phyloP scores from a whole-genome alignment of 148 eudicot genomes.

The Amaranthus hypochondriacus region DNA sequence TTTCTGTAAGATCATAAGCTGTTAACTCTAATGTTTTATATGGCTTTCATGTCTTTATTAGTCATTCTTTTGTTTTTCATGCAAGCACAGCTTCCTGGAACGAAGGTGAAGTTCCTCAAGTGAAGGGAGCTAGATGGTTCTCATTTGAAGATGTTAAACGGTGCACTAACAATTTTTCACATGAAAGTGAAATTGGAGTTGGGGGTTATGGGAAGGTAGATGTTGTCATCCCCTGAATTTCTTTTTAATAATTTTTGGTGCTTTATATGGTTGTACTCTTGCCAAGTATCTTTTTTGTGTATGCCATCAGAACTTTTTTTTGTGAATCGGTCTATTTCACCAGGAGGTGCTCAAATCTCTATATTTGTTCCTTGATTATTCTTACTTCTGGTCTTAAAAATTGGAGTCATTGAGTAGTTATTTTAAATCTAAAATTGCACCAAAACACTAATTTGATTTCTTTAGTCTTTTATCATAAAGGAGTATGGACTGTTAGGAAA shows the following conservation, averaged over 20 bases:
- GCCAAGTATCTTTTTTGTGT: not conserved
- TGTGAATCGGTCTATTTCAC: not conserved
- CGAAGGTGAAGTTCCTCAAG: conserved; percentile 39
- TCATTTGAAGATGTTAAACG: conserved; percentile 56
- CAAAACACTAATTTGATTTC: not conserved
- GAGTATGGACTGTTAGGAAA: not conserved
- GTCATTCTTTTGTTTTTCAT: not conserved
- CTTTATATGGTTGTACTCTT: not conserved
- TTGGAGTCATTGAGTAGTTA: not conserved
- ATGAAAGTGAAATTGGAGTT: conserved; percentile 47
- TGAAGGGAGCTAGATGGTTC: conserved; percentile 60
- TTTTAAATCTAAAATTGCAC: not conserved
- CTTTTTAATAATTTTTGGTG: not conserved
- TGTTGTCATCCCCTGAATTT: not conserved
- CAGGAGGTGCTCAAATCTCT: not conserved
- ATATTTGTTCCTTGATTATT: not conserved
- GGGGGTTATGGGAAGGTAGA: conserved; percentile 77
- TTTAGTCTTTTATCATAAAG: not conserved
- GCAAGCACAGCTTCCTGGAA: conserved; percentile 49
- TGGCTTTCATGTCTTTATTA: not conserved
- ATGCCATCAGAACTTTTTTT: not conserved
- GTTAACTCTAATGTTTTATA: not conserved
- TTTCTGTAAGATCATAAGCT: conserved; percentile 44
- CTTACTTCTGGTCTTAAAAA: not conserved
- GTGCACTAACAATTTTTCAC: conserved; percentile 48